Percentiles rank a stretch among this genome's conserved stretches.
These are phyloP conservation scores for Gyrodon lividus DNA, from an alignment of 768 basidiomycete genomes.

Conservation along the genomic window DNA sequence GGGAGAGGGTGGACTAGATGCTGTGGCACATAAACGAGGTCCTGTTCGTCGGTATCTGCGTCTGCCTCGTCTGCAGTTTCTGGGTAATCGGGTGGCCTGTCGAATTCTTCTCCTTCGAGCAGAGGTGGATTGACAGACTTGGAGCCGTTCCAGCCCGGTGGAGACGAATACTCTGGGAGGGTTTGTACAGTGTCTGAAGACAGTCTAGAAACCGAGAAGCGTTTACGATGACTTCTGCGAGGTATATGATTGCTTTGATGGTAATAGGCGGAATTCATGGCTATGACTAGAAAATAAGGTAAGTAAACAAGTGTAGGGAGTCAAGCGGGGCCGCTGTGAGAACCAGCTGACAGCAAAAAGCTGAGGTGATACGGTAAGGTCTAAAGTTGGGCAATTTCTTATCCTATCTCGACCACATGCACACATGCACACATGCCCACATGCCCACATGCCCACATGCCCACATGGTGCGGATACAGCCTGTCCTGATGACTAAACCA, in stretches of 20 bases:
- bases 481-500: no score
- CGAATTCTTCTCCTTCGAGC: conserved; percentile 39
- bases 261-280: conserved; percentile 19
- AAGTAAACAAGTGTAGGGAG: conserved; percentile 2
- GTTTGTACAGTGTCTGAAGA: conserved; percentile 67
- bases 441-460: no score
- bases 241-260: conserved; percentile 13
- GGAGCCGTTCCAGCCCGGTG: conserved; percentile 21
- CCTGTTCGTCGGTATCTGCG: conserved; percentile 55
- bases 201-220: conserved; percentile 52
- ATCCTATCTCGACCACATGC: conserved; percentile 1
- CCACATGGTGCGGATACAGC: no score
- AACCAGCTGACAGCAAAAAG: conserved; percentile 5
- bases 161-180: conserved; percentile 62
- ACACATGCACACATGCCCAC: no score
- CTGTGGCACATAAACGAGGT: conserved; percentile 22
- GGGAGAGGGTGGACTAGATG: conserved; percentile 34
- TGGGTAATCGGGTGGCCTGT: conserved; percentile 72
- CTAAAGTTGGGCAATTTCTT: not conserved
- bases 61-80: conserved; percentile 78
- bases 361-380: not conserved
- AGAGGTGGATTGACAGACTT: conserved; percentile 13
- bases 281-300: not conserved
- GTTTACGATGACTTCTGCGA: conserved; percentile 52
- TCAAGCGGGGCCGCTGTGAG: conserved; percentile 14